These are phyloP conservation scores for Camellia japonica DNA, from an alignment of 148 eudicot species.

Conservation along the genomic window DNA sequence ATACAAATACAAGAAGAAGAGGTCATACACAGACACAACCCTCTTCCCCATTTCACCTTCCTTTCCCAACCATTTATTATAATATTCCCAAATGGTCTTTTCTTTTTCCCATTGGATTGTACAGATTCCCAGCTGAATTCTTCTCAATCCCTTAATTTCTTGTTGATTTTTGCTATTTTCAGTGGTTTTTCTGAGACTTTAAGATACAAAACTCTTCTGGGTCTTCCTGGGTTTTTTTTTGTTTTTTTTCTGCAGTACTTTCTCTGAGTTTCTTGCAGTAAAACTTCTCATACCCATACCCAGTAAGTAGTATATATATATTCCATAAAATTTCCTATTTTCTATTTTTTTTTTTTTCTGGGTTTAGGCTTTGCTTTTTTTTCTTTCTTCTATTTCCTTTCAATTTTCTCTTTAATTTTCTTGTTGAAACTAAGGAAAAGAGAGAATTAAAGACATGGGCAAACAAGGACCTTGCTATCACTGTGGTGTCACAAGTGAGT, in stretches of 20 bases:
- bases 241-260: conserved; percentile 20
- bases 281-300: conserved; percentile 23
- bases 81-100: conserved; percentile 41
- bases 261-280: conserved; percentile 35
- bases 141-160: conserved; percentile 31
- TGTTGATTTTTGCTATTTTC: conserved; percentile 31
- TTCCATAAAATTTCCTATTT: conserved; percentile 21
- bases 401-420: conserved; percentile 14
- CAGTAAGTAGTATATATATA: conserved; percentile 22
- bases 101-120: conserved; percentile 32
- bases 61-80: conserved; percentile 56
- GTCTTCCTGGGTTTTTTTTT: conserved; percentile 33
- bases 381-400: neutral
- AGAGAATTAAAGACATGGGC: conserved; percentile 65
- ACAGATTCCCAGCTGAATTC: conserved; percentile 33
- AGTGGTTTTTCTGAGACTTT: conserved; percentile 25
- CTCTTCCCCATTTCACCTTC: conserved; percentile 66
- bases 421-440: conserved; percentile 18
- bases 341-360: conserved; percentile 14
- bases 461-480: conserved; percentile 99
- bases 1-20: conserved; percentile 39
- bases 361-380: conserved; percentile 5
- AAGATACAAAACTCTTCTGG: conserved; percentile 31
- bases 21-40: conserved; percentile 43
- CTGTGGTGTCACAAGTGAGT: conserved; percentile 99